These are phyloP conservation scores for Strobilomyces echinocephalus DNA, from an alignment of 768 basidiomycete species.

Conservation along the genomic window DNA sequence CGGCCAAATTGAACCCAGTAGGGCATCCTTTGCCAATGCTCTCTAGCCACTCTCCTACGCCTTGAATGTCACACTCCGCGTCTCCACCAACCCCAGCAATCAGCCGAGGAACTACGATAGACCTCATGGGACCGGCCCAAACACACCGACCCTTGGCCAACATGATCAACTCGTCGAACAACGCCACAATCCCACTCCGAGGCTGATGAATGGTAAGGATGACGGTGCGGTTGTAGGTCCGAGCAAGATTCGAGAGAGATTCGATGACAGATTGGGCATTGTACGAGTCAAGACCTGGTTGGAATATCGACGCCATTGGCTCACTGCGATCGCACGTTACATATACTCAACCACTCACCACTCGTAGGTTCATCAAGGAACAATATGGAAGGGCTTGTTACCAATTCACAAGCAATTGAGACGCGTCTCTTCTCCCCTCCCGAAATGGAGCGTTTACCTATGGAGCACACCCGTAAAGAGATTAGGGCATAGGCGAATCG, in stretches of 20 bases:
- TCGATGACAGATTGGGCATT: constrained; percentile 96
- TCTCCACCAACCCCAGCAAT: constrained; percentile 6
- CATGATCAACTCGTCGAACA: constrained; percentile 89
- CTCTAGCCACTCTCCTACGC: constrained; percentile 60
- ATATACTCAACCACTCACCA: constrained; percentile 43
- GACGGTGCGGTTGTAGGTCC: constrained; percentile 89
- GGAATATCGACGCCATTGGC: not conserved
- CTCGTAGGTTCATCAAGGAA: constrained; percentile 98
- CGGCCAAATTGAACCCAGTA: constrained; percentile 93
- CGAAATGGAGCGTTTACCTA: constrained; percentile 85
- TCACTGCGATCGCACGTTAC: not conserved
- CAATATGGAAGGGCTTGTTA: constrained; percentile 92
- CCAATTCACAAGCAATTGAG: constrained; percentile 95
- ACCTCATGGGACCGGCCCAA: constrained; percentile 29
- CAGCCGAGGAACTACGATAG: constrained; percentile 4
- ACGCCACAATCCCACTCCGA: constrained; percentile 91
- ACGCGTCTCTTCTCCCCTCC: constrained; percentile 98
- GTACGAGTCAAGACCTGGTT: constrained; percentile 82
- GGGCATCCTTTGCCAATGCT: constrained; percentile 82
- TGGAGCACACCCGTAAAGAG: constrained; percentile 2
- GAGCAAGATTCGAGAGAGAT: constrained; percentile 76
- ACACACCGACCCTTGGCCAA: constrained; percentile 71
- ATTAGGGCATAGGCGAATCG: not conserved
- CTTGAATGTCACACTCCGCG: constrained; percentile 18
- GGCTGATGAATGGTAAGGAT: constrained; percentile 99